Percentiles rank a stretch among this genome's conserved stretches.
Conservation (phyloP, 441 rosid species). For the Iberis amara region DNA sequence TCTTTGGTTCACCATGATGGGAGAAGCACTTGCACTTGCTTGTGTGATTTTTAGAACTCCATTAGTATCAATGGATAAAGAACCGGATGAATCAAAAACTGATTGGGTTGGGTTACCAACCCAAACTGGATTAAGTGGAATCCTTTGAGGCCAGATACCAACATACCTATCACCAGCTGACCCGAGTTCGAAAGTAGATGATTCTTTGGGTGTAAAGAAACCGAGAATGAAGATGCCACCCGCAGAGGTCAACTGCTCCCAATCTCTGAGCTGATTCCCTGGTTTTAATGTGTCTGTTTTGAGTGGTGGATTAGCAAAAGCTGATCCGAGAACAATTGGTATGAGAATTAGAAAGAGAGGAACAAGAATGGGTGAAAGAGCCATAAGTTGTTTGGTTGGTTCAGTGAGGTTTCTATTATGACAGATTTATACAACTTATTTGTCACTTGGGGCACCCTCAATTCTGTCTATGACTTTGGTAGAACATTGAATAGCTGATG, state of each 20-base stretch:
- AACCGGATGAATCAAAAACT: slow-evolving; percentile 49
- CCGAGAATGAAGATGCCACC: slow-evolving; percentile 43
- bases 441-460: not conserved
- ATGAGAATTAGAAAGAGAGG: slow-evolving; percentile 10
- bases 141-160: slow-evolving; percentile 42
- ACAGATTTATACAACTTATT: not conserved
- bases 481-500: not conserved
- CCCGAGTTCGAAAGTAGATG: slow-evolving; percentile 17
- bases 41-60: slow-evolving; percentile 43
- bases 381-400: slow-evolving; percentile 13
- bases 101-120: slow-evolving; percentile 45
- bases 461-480: not conserved
- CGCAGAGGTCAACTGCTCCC: slow-evolving; percentile 50
- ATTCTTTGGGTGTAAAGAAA: slow-evolving; percentile 42
- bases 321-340: slow-evolving; percentile 8
- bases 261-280: slow-evolving; percentile 44
- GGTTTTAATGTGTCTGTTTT: slow-evolving; percentile 34
- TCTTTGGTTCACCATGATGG: slow-evolving; percentile 34
- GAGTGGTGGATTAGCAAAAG: slow-evolving; percentile 6
- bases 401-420: not conserved
- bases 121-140: slow-evolving; percentile 41
- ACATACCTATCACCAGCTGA: slow-evolving; percentile 40
- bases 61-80: slow-evolving; percentile 35
- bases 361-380: slow-evolving; percentile 14
- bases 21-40: slow-evolving; percentile 27